These are phyloP conservation scores for Rhizomucor pusillus DNA, from an alignment of 371 early-diverging fungal species.

Conservation along the genomic window DNA sequence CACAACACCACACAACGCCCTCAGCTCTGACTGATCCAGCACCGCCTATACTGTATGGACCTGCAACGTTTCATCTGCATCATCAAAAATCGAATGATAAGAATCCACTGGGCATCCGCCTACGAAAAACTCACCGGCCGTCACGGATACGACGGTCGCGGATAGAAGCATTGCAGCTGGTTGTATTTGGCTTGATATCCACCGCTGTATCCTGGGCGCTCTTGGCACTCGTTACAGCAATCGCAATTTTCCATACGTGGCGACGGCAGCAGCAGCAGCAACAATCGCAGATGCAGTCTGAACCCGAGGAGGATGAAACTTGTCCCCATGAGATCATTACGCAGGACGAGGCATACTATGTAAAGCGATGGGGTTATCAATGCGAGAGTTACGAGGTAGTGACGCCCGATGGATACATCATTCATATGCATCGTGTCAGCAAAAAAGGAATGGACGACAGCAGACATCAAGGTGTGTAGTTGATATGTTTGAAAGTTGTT, in stretches of 20 bases:
- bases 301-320: not conserved
- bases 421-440: constrained; percentile 36
- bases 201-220: constrained; percentile 3
- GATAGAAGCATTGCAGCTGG: no score
- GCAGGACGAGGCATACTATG: constrained; percentile 33
- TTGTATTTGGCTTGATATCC: no score
- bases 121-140: no score
- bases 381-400: constrained; percentile 30
- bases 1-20: no score
- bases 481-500: no score
- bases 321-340: constrained; percentile 23
- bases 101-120: no score
- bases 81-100: no score
- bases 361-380: constrained; percentile 36
- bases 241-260: constrained; percentile 1
- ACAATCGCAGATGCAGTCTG: not conserved
- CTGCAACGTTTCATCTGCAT: no score
- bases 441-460: constrained; percentile 11
- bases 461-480: not conserved
- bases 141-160: no score
- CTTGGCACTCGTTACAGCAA: not conserved
- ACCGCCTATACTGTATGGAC: no score
- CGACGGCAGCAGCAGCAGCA: not conserved
- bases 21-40: no score
- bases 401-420: constrained; percentile 47